Evolutionary conservation across 805 yeast species (phyloP), one percentile per base, ranked within the genome.

Genomic region (Suhomyces sp.): DNA sequence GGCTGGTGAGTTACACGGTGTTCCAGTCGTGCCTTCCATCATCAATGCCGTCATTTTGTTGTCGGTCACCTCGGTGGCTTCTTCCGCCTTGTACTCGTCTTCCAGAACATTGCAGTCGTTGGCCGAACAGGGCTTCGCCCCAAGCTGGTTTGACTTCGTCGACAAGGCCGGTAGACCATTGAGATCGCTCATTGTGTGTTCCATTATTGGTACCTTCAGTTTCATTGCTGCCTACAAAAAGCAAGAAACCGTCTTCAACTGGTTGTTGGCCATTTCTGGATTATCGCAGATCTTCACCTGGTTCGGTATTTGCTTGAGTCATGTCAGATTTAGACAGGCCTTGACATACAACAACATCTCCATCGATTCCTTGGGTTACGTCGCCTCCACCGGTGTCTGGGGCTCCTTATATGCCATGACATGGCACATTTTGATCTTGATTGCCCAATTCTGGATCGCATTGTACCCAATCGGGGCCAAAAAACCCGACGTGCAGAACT

Each of bases 401-500:
- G 79, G 79, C 10, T 73, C 78, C 5, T 62, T 60, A 48, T 72
- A 70, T 47, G 71, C 74, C 12, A 59, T 70, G 47, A 51, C 59
- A 4, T 65, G 69, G 61, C 69, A 66, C 49, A 58, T 62, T 19
- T 65, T 74, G 48, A 67, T 74, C 48, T 65, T 74, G 57, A 61
- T 74, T 51, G 77, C 74, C 23, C 78, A 74, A 59, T 74, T 74
- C 60, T 74, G 77, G 77, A 73, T 74, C 47, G 76, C 79, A 4
- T 70, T 74, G 52, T 74, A 57, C 66, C 79, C 79, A 7, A 56
- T 67, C 52, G 73, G 60, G 19, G 50, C 54, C 17, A 57, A 60
- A 49, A 63, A 54, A 29, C 68, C 71, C n/a, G 54, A 60, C 48
- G 73, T 64, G 13, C 46, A 53, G 12, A 60, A 61, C 52, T 71